Conservation (phyloP, 1,139 yeast genomes). For the Taphrina confusa region DNA sequence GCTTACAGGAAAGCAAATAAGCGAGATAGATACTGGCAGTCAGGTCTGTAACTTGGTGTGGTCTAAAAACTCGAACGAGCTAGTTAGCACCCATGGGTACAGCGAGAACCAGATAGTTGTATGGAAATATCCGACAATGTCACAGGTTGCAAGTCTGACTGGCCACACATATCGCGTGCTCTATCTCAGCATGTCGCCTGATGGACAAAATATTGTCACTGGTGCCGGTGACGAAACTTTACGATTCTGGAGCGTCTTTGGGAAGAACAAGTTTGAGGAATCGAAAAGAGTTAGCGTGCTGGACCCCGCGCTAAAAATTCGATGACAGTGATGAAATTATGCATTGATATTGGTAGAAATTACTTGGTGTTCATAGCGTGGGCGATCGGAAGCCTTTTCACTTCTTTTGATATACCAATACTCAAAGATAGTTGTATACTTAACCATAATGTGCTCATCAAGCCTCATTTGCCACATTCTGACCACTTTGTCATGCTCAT, state of each 20-base stretch:
- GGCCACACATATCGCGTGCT: slow-evolving; percentile 94
- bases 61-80: slow-evolving; percentile 88
- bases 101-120: slow-evolving; percentile 86
- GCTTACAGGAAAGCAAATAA: slow-evolving; percentile 67
- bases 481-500: too few species aligned
- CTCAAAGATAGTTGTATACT: too few species aligned
- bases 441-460: too few species aligned
- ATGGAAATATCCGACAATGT: slow-evolving; percentile 94
- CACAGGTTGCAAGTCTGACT: slow-evolving; percentile 86
- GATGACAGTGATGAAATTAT: too few species aligned
- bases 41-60: slow-evolving; percentile 93
- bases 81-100: slow-evolving; percentile 94
- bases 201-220: slow-evolving; percentile 95
- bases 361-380: too few species aligned
- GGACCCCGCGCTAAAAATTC: slow-evolving; percentile 29
- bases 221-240: slow-evolving; percentile 99
- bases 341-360: too few species aligned
- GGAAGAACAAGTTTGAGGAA: slow-evolving; percentile 31
- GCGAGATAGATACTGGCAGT: slow-evolving; percentile 88
- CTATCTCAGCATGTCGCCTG: slow-evolving; percentile 89
- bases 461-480: too few species aligned
- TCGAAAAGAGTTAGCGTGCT: slow-evolving; percentile 25
- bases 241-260: slow-evolving; percentile 44
- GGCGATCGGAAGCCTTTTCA: too few species aligned
- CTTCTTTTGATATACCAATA: too few species aligned